Base-by-base conservation (phyloP, 345 rosid genomes). In the Abelmoschus esculentus region DNA sequence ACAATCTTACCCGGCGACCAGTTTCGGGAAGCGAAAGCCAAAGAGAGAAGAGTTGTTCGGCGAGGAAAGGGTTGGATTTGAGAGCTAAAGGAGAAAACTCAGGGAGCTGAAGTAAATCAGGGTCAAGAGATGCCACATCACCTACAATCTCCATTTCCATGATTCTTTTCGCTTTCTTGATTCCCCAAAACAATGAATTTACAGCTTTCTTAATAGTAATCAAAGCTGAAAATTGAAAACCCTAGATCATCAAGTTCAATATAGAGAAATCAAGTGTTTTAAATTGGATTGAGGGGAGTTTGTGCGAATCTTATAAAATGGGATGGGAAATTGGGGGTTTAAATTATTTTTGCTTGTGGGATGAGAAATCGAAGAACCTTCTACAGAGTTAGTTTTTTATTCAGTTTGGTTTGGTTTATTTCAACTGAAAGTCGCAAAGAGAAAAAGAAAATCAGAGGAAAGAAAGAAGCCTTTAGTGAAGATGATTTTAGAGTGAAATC, bases 1-100 rank as follows among this genome's bases (percentile, higher is more conserved):
- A 38, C 49, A 28, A 31, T 44, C 55, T 11, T 87, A 90, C 97
- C 97, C 82, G 77, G 44, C 81, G 85, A 52, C 32, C 66, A 56
- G 95, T 84, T 19, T 88, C 90, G 3, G 95, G 95, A 3, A 88
- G 89, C 9, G 98, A 89, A 74, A 91, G 95, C 97, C 98, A 93
- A 79, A 80, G 86, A 34, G 86, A 85, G 83, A 89, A 89, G 78
- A 91, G 80, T 49, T 77, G 78, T 60, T 90, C 88, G 26, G 89
- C 87, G 32, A 86, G 79, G 54, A 77, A 80, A 67, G 84, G 80
- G 54, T 78, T 81, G 9, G 83, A 66, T 76, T 85, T 87, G 57
- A 88, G 82, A 56, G 80, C 83, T 13, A 66, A 60, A 1, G 92
- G 86, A 79, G 97, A 86, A 6, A 85, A 75, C 67, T 86, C 91